These are phyloP conservation scores for Verbena officinalis DNA, from an alignment of 257 asterid genomes.

Conservation along the genomic window DNA sequence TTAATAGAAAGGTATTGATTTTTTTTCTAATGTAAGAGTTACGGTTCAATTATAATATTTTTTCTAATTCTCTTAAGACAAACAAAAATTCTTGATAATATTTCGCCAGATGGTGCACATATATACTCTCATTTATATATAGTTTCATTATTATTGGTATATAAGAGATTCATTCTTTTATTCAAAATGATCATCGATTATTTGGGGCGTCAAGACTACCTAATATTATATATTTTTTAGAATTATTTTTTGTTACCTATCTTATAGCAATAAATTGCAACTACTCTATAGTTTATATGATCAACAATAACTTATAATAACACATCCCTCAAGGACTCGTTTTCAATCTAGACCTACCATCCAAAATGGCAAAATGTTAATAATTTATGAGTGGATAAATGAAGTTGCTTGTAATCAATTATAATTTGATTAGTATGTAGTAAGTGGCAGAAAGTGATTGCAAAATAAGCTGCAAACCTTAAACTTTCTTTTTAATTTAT, in stretches of 20 bases:
- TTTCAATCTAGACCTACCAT: not conserved
- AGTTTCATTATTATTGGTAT: too few species aligned
- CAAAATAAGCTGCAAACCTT: not conserved
- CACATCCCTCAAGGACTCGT: not conserved
- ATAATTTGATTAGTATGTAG: not conserved
- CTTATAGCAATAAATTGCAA: not conserved
- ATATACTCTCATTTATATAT: too few species aligned
- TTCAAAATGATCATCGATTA: not conserved
- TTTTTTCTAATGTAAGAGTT: too few species aligned
- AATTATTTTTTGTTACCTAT: not conserved
- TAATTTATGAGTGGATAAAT: not conserved
- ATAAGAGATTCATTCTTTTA: not conserved
- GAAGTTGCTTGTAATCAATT: conserved; percentile 13
- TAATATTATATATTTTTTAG: not conserved
- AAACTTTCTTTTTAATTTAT: too few species aligned
- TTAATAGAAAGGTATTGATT: too few species aligned
- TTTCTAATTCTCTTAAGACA: too few species aligned
- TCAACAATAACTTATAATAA: not conserved
- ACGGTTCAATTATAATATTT: too few species aligned
- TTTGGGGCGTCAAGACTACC: not conserved
- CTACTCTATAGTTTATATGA: not conserved
- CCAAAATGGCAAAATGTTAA: conserved; percentile 1
- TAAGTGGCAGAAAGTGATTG: not conserved
- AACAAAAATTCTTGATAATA: too few species aligned
- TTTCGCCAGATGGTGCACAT: too few species aligned